Base-by-base conservation (phyloP, 2,329 filamentous ascomycete genomes). In the Myriosclerotinia curreyana region DNA sequence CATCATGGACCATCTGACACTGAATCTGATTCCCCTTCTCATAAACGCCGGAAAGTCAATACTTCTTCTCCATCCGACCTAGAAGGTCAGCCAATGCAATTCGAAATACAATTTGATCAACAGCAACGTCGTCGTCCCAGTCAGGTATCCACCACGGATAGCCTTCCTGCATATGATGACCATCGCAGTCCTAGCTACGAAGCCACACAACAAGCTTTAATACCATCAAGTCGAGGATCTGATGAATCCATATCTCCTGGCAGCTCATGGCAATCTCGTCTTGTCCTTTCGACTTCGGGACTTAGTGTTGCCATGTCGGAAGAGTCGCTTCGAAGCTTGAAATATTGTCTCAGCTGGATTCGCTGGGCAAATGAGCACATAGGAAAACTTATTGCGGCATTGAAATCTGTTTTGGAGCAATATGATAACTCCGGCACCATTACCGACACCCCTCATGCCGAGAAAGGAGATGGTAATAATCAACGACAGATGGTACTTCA, bases 301-400 rank as follows among this genome's bases (percentile, higher is more conserved):
- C 82, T 98, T 0, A 92, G 92, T 68, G 88, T 96, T 20, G 92
- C 95, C 0, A 92, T 99, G 83, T 96, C 90, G 71, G 89, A 96
- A 22, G 89, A 95, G 72, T 96, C 91, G 28, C 79, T 97, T 11
- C 85, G 87, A 60, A 95, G 89, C 66, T 79, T 99, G 50, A 92
- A 91, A 71, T 94, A 92, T 71, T 97, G 93, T 68, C 79, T 98
- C 2, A 83, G 83, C 31, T 90, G 92, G 82, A 80, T 98, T 54
- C 84, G 87, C 34, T 89, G 88, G 82, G 91, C 91, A 1, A 96
- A 96, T 66, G 86, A 86, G 8, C 90, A 92, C 73, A 86, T 98
- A 64, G 86, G 88, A 54, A 86, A 86, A 55, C 84, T 92, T 0
- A 90, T 96, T 67, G 80, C 83, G 20, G 87, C 88, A 3, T 77